phyloP scores from a whole-genome alignment of 371 early-diverging fungal species.

The Lichtheimia ramosa region DNA sequence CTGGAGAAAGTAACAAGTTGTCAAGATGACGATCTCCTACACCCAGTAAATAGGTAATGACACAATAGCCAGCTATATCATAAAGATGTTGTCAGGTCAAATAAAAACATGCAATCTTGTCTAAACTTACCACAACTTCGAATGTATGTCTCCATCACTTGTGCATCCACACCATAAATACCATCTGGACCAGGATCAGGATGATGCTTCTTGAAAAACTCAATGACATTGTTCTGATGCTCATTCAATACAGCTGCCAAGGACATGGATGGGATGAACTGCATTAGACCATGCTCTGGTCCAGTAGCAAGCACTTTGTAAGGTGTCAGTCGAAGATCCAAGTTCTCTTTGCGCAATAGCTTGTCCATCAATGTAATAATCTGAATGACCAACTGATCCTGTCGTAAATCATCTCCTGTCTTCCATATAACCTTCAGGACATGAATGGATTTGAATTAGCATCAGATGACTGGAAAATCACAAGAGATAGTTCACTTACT shows the following conservation, averaged over 20 bases:
- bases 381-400: constrained; percentile 97
- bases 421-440: constrained; percentile 81
- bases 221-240: constrained; percentile 78
- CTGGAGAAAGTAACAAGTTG: constrained; percentile 88
- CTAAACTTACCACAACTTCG: constrained; percentile 81
- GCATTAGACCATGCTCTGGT: constrained; percentile 87
- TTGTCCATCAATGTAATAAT: constrained; percentile 95
- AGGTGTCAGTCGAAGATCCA: constrained; percentile 90
- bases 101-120: not conserved
- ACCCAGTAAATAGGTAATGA: constrained; percentile 96
- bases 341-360: constrained; percentile 88
- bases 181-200: constrained; percentile 61
- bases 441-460: not conserved
- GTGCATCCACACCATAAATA: constrained; percentile 70
- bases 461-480: too few species aligned
- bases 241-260: constrained; percentile 90
- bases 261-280: constrained; percentile 86
- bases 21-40: constrained; percentile 99
- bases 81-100: too few species aligned
- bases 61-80: constrained; percentile 92
- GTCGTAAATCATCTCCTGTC: constrained; percentile 94
- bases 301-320: constrained; percentile 96
- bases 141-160: constrained; percentile 93
- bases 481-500: constrained; percentile 16
- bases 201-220: constrained; percentile 73